These are phyloP conservation scores for Spathaspora sp. DNA, from an alignment of 805 yeast genomes.

Conservation along the genomic window DNA sequence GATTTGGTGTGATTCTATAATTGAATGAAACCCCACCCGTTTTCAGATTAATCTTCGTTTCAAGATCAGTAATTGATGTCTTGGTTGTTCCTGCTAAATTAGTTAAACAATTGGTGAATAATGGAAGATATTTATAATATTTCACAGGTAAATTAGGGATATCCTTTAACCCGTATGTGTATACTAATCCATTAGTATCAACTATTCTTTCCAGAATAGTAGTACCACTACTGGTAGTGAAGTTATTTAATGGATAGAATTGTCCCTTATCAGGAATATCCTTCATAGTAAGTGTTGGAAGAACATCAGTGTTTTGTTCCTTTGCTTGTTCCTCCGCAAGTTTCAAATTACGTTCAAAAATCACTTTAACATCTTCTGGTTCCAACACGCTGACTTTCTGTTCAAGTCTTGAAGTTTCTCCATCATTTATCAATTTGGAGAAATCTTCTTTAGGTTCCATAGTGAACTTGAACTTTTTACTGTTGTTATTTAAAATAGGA, in stretches of 20 bases:
- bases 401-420: constrained; percentile 55
- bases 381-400: constrained; percentile 41
- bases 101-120: constrained; percentile 76
- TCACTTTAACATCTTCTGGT: constrained; percentile 52
- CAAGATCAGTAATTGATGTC: constrained; percentile 74
- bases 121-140: constrained; percentile 65
- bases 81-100: constrained; percentile 75
- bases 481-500: constrained; percentile 37
- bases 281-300: constrained; percentile 71
- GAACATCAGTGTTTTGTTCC: constrained; percentile 67
- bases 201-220: constrained; percentile 48
- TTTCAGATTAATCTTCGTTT: constrained; percentile 72
- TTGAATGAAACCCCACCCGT: constrained; percentile 85
- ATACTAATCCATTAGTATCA: constrained; percentile 78
- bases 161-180: constrained; percentile 64
- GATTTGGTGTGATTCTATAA: constrained; percentile 53
- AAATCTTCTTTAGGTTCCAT: constrained; percentile 69
- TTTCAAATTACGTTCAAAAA: constrained; percentile 57
- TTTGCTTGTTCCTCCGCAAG: constrained; percentile 63
- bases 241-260: constrained; percentile 20
- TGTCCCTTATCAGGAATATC: constrained; percentile 69
- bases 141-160: constrained; percentile 57
- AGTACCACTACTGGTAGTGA: constrained; percentile 25
- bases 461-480: constrained; percentile 63
- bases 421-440: constrained; percentile 45